A percentile compares a stretch with the other conserved stretches of the same genome.
These are phyloP conservation scores for Sclerotinia sclerotiorum DNA, from an alignment of 2,329 filamentous ascomycete species.

Conservation along the genomic window DNA sequence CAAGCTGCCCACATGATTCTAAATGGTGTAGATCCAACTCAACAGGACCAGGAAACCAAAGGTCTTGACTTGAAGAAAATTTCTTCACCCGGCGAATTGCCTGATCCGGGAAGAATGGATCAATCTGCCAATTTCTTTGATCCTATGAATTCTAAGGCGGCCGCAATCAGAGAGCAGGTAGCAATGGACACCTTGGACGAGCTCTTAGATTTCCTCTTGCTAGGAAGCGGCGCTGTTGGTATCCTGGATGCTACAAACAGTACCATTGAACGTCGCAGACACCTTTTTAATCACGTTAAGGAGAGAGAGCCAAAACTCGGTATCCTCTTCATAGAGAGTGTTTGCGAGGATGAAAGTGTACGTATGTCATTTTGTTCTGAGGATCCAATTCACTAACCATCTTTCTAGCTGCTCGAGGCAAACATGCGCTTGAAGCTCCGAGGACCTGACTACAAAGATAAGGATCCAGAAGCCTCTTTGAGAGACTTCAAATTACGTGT, in stretches of 20 bases:
- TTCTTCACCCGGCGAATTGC: slow-evolving; percentile 41
- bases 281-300: slow-evolving; percentile 81
- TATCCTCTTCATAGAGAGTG: slow-evolving; percentile 92
- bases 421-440: slow-evolving; percentile 97
- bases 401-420: slow-evolving; percentile 69
- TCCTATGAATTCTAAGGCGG: slow-evolving; percentile 78
- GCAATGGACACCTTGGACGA: slow-evolving; percentile 92
- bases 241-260: slow-evolving; percentile 98
- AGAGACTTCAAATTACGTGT: slow-evolving; percentile 93
- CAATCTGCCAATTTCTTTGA: slow-evolving; percentile 95
- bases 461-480: slow-evolving; percentile 81
- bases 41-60: slow-evolving; percentile 26
- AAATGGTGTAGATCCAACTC: slow-evolving; percentile 46
- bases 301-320: slow-evolving; percentile 81
- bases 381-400: not conserved
- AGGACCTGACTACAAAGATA: slow-evolving; percentile 92
- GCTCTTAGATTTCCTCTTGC: slow-evolving; percentile 82
- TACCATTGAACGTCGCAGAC: slow-evolving; percentile 79
- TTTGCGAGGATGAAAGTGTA: slow-evolving; percentile 77
- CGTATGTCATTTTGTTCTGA: slow-evolving; percentile 30
- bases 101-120: slow-evolving; percentile 56
- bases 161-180: slow-evolving; percentile 83
- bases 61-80: slow-evolving; percentile 22
- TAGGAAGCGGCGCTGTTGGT: slow-evolving; percentile 80
- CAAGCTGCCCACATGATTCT: slow-evolving; percentile 58